Percentiles rank a stretch among this genome's conserved stretches.
phyloP scores from a whole-genome alignment of 1,284 basidiomycete genomes.

The Chalciporus sp. region DNA sequence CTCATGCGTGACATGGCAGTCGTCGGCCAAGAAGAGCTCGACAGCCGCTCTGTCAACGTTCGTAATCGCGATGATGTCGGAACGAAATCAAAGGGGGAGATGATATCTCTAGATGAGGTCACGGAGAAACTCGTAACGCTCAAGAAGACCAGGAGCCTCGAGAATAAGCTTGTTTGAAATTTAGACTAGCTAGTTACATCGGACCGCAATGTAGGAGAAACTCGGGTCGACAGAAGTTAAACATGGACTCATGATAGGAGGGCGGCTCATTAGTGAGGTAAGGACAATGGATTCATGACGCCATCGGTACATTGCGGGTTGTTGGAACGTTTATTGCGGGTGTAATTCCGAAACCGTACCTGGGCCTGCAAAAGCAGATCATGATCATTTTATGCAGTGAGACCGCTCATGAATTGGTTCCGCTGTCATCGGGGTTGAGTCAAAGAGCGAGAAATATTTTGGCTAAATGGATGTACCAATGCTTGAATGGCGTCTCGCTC shows the following conservation, averaged over 20 bases:
- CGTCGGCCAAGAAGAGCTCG: conserved; percentile 92
- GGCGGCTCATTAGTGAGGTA: neutral
- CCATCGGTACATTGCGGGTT: neutral
- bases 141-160: conserved; percentile 62
- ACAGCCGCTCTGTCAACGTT: conserved; percentile 88
- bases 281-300: neutral
- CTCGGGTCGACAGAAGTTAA: neutral
- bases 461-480: conserved; percentile 55
- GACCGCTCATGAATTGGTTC: conserved; percentile 50
- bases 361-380: neutral
- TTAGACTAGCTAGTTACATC: conserved; percentile 17
- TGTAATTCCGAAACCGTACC: neutral
- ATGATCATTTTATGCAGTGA: conserved; percentile 23
- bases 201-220: conserved; percentile 5
- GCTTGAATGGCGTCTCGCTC: conserved; percentile 88
- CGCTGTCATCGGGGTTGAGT: conserved; percentile 37
- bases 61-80: conserved; percentile 92
- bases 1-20: conserved; percentile 53
- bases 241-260: conserved; percentile 1
- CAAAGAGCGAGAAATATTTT: neutral
- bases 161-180: conserved; percentile 51
- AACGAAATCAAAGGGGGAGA: conserved; percentile 73
- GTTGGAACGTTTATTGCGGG: neutral
- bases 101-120: conserved; percentile 68
- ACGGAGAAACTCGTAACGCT: conserved; percentile 64